Conservation (phyloP, 2,329 filamentous ascomycete genomes). For the Pleoardoris graminearum region DNA sequence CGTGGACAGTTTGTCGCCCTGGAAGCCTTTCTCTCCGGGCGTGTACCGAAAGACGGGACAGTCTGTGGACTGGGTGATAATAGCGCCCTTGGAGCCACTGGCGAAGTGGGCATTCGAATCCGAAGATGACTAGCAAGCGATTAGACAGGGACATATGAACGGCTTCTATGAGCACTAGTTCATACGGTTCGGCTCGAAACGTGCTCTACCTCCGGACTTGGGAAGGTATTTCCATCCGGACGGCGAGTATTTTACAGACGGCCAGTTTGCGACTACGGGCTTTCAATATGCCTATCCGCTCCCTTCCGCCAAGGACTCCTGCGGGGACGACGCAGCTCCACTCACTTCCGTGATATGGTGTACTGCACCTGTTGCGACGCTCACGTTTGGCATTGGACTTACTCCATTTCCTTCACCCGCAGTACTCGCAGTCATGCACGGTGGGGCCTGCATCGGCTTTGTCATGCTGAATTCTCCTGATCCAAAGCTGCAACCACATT, state of each 20-base stretch:
- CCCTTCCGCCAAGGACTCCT: background rate
- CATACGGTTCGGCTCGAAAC: background rate
- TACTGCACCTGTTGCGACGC: background rate
- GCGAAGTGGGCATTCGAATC: background rate
- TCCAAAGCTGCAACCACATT: background rate
- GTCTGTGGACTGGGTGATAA: background rate
- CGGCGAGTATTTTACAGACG: constrained; percentile 1
- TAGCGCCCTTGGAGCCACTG: background rate
- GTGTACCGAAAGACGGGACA: background rate
- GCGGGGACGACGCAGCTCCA: background rate
- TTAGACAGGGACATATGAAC: background rate
- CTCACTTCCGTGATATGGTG: background rate
- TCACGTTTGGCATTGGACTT: background rate
- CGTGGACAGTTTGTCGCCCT: constrained; percentile 1
- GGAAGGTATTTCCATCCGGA: background rate
- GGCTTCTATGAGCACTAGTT: constrained; percentile 5
- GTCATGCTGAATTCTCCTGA: background rate
- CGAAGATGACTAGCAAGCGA: background rate
- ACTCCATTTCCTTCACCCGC: background rate
- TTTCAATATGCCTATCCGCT: constrained; percentile 2
- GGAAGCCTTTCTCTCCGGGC: background rate
- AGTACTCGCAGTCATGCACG: background rate
- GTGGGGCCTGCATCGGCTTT: background rate
- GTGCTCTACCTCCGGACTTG: background rate
- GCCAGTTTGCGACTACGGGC: background rate